Conservation (phyloP, 2,329 filamentous ascomycete species). For the Alternaria novae-zelandiae region DNA sequence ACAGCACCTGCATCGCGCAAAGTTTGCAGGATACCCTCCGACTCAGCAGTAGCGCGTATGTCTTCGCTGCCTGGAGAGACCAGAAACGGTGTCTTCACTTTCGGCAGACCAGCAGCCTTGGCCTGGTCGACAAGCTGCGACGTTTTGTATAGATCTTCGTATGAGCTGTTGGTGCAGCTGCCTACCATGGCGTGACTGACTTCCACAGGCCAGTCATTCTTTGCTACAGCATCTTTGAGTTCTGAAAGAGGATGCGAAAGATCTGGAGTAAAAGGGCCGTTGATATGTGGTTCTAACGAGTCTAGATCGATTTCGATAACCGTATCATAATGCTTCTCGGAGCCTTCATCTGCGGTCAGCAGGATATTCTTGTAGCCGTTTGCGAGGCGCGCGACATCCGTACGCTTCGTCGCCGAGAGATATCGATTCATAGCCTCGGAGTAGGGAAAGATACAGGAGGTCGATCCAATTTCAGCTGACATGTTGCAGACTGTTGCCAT, state of each 20-base stretch:
- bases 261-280: conserved; percentile 47
- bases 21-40: conserved; percentile 33
- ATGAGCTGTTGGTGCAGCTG: conserved; percentile 49
- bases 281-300: conserved; percentile 45
- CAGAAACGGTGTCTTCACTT: conserved; percentile 39
- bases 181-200: conserved; percentile 43
- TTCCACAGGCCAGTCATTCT: conserved; percentile 40
- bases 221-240: conserved; percentile 30
- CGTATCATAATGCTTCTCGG: conserved; percentile 43
- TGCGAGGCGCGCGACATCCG: conserved; percentile 28
- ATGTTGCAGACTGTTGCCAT: conserved; percentile 51
- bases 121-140: conserved; percentile 39
- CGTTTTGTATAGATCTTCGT: conserved; percentile 45
- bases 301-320: conserved; percentile 47
- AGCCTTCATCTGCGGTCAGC: conserved; percentile 37
- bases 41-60: conserved; percentile 41
- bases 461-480: conserved; percentile 49
- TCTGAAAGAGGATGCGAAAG: conserved; percentile 42
- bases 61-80: conserved; percentile 47
- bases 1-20: conserved; percentile 40
- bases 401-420: conserved; percentile 38
- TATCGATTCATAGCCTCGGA: conserved; percentile 43
- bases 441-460: conserved; percentile 49
- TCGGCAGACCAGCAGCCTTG: conserved; percentile 33
- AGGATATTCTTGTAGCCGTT: conserved; percentile 30